Evolutionary conservation across 805 yeast species (phyloP).

Genomic region (Candida orba): DNA sequence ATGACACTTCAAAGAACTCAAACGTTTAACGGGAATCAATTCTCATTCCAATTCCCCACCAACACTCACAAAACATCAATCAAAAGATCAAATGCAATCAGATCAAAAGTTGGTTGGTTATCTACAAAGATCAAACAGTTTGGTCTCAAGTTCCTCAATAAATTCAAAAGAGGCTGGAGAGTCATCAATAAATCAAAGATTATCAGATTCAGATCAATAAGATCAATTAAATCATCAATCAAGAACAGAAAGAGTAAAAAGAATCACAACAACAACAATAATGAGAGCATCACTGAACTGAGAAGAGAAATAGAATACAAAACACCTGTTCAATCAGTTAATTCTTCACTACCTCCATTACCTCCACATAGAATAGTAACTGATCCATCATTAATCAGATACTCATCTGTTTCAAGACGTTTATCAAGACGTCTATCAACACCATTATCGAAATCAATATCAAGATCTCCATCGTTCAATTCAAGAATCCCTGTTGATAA

Average conservation of each 20-base stretch:
- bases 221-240: not conserved
- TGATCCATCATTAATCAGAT: not conserved
- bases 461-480: slow-evolving; percentile 6
- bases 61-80: slow-evolving; percentile 15
- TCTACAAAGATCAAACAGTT: slow-evolving; percentile 21
- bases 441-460: too few species aligned
- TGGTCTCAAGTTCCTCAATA: slow-evolving; percentile 21
- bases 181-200: slow-evolving; percentile 19
- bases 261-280: slow-evolving; percentile 11
- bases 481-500: slow-evolving; percentile 3
- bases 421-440: too few species aligned
- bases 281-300: slow-evolving; percentile 19
- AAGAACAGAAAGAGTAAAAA: not conserved
- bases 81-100: slow-evolving; percentile 29
- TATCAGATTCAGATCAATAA: not conserved
- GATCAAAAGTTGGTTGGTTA: slow-evolving; percentile 32
- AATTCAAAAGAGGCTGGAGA: slow-evolving; percentile 21
- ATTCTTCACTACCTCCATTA: slow-evolving; percentile 13
- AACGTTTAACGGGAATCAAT: too few species aligned
- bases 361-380: slow-evolving; percentile 16
- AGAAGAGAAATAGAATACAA: slow-evolving; percentile 22
- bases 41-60: too few species aligned
- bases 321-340: slow-evolving; percentile 1
- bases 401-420: not conserved
- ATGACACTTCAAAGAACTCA: too few species aligned